Evolutionary conservation across 306 rosid species (phyloP).

Genomic region (Quercus robur): DNA sequence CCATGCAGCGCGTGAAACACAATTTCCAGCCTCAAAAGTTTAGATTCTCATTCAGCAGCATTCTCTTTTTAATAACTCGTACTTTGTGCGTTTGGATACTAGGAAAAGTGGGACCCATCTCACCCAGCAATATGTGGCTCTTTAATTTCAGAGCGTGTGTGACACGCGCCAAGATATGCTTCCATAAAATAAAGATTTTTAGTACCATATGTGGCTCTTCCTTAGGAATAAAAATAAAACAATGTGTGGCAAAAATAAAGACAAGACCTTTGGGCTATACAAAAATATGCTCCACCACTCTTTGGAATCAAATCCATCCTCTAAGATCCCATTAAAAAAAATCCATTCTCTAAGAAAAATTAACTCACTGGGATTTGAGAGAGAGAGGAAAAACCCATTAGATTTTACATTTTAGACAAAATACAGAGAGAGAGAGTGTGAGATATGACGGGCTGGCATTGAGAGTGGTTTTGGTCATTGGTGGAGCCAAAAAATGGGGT

Average conservation of each 20-base stretch:
- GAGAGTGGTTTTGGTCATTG: not conserved
- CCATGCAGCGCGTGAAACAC: not conserved
- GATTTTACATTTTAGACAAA: not conserved
- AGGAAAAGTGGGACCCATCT: not conserved
- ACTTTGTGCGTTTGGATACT: not conserved
- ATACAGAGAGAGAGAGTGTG: not conserved
- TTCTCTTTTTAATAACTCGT: not conserved
- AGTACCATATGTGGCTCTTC: not conserved
- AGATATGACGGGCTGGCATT: constrained; percentile 8
- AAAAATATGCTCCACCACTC: constrained; percentile 2
- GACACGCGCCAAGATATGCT: not conserved
- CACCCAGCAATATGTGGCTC: not conserved
- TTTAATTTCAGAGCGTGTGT: not conserved
- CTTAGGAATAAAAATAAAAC: no score
- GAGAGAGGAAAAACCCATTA: not conserved
- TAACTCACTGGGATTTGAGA: constrained; percentile 2
- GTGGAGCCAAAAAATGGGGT: not conserved
- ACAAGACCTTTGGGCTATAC: not conserved
- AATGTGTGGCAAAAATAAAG: not conserved
- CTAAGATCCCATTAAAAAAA: not conserved
- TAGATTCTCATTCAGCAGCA: not conserved
- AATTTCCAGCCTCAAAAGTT: not conserved
- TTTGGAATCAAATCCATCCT: constrained; percentile 3
- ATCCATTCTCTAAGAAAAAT: not conserved
- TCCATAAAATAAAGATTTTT: not conserved